These are phyloP conservation scores for Mortierella sp. DNA, from an alignment of 371 early-diverging fungal genomes.

Conservation along the genomic window DNA sequence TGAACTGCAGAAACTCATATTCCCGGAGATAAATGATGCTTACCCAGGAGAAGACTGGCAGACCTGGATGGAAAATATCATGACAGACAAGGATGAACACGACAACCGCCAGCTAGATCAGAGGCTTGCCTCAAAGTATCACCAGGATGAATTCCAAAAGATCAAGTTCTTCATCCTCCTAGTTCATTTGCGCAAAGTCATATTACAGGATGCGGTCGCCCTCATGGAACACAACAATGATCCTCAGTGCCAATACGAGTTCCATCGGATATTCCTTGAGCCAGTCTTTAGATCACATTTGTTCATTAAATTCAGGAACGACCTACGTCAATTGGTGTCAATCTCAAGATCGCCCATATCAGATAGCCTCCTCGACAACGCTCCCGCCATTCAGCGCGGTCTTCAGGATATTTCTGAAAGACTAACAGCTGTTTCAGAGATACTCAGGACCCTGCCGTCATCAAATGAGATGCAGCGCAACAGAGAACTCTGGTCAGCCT, in stretches of 20 bases:
- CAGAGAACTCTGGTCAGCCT: too few species aligned
- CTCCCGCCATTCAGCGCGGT: slow-evolving; percentile 14
- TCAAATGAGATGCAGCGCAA: slow-evolving; percentile 11
- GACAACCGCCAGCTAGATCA: background rate
- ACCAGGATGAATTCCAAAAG: background rate
- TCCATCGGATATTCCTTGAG: slow-evolving; percentile 10
- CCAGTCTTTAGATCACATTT: slow-evolving; percentile 7
- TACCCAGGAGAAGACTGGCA: slow-evolving; percentile 7
- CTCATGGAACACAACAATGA: slow-evolving; percentile 11
- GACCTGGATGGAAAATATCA: slow-evolving; percentile 21
- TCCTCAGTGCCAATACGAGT: slow-evolving; percentile 8
- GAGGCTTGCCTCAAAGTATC: background rate
- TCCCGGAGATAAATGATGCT: slow-evolving; percentile 1
- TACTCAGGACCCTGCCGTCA: slow-evolving; percentile 2
- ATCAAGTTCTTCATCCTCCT: slow-evolving; percentile 12
- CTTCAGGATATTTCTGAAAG: slow-evolving; percentile 5
- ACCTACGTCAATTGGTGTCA: background rate
- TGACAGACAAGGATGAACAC: slow-evolving; percentile 10
- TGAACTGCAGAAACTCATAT: background rate
- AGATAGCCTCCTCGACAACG: slow-evolving; percentile 8
- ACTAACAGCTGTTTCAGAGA: background rate
- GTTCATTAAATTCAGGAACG: background rate
- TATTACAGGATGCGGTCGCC: slow-evolving; percentile 29
- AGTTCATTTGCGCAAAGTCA: slow-evolving; percentile 32
- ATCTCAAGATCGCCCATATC: background rate